Base-by-base conservation (phyloP, 2,329 filamentous ascomycete species). In the Penicillium sp. region DNA sequence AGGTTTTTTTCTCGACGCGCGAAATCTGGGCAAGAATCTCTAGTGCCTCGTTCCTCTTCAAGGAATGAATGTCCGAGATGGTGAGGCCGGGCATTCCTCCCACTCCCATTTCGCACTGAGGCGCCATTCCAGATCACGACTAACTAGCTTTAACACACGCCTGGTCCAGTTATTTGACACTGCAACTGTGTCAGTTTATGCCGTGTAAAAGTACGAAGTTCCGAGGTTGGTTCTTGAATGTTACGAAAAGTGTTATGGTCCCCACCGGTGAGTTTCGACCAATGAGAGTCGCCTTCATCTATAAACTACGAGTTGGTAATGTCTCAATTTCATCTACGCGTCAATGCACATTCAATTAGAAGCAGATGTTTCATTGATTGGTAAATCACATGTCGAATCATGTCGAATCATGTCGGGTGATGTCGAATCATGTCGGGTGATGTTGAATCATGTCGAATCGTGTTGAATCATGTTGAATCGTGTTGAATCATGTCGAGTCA, bases 1-100 rank as follows among this genome's bases (percentile, higher is more conserved):
- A 83, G 43, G 75, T 75, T 63, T 79, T 82, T 66, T 77, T 80
- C 60, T 83, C 81, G 39, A 80, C 66, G 59, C 72, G 72, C 58
- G 73, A 59, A 58, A 75, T 72, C 53, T 68, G 70, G 43, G 65
- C 58, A 58, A 77, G 69, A 65, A 74, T 71, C 53, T 72, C 67
- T 12, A 72, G 61, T 49, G 74, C 74, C 54, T 75, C 65, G 48
- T 65, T 63, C 61, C 69, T 70, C 49, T 64, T 61, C 55, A 76
- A 68, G 58, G 72, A 72, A 73, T 76, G 71, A 53, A 76, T 74
- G 64, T 74, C 70, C 57, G 69, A 69, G 60, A 77, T 68, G 57
- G 54, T 65, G 36, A 57, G 49, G 42, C 29, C 48, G 41, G 55
- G 36, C 55, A 57, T 57, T 53, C 55, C 42, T 45, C 53, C 45